phyloP scores from a whole-genome alignment of 1,284 basidiomycete genomes.

The Phlebopus sp. region DNA sequence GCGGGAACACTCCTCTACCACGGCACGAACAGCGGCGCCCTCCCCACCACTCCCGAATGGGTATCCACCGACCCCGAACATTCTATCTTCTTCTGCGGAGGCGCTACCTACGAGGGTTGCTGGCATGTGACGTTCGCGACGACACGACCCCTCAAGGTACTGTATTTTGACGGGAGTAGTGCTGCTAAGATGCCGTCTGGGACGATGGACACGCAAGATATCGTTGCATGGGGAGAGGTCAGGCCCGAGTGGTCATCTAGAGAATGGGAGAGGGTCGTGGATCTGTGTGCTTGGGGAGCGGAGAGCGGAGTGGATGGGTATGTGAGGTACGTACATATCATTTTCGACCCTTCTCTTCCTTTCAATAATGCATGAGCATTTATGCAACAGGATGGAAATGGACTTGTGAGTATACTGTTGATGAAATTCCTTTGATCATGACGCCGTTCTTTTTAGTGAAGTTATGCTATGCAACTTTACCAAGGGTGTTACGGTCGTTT shows the following conservation, averaged over 20 bases:
- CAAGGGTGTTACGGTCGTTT: slow-evolving; percentile 38
- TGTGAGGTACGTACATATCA: slow-evolving; percentile 29
- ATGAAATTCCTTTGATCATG: not conserved
- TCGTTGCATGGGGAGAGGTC: slow-evolving; percentile 36
- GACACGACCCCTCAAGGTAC: slow-evolving; percentile 36
- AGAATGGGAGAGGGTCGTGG: slow-evolving; percentile 30
- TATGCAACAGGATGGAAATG: slow-evolving; percentile 42
- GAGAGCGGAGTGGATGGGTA: slow-evolving; percentile 36
- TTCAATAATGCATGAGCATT: slow-evolving; percentile 1
- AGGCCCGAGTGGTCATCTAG: slow-evolving; percentile 13
- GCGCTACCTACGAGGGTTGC: slow-evolving; percentile 20
- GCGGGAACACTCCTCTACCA: slow-evolving; percentile 44
- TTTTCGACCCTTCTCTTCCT: not conserved
- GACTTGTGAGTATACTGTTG: slow-evolving; percentile 40
- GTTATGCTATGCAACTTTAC: slow-evolving; percentile 51
- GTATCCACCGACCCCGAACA: slow-evolving; percentile 44
- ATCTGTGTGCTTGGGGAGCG: slow-evolving; percentile 38
- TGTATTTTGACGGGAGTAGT: slow-evolving; percentile 46
- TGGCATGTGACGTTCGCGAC: slow-evolving; percentile 40
- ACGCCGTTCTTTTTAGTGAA: slow-evolving; percentile 35
- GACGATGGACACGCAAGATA: slow-evolving; percentile 42
- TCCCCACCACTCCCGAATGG: slow-evolving; percentile 41
- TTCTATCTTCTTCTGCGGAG: slow-evolving; percentile 35
- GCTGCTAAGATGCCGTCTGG: slow-evolving; percentile 37
- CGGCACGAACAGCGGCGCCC: slow-evolving; percentile 21